phyloP scores from a whole-genome alignment of 1,139 yeast species.

The Blastobotrys petasosporus region DNA sequence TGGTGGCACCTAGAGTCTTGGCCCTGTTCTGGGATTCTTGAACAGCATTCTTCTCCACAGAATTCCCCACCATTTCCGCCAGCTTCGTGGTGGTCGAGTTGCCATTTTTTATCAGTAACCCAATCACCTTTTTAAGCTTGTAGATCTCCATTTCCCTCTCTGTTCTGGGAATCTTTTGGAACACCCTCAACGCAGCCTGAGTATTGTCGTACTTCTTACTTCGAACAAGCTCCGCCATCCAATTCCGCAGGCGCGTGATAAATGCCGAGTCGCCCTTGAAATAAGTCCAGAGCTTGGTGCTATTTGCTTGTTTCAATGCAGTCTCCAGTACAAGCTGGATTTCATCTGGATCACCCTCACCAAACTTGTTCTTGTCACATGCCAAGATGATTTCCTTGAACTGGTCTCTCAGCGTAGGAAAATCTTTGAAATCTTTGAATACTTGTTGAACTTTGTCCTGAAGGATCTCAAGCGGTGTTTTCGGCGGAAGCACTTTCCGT shows the following conservation, averaged over 20 bases:
- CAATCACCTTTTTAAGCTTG: slow-evolving; percentile 23
- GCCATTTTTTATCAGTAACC: slow-evolving; percentile 20
- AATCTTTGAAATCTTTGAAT: slow-evolving; percentile 45
- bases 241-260: slow-evolving; percentile 29
- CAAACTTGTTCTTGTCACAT: slow-evolving; percentile 19
- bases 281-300: slow-evolving; percentile 23
- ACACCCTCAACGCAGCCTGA: slow-evolving; percentile 18
- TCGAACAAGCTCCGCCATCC: slow-evolving; percentile 23
- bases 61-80: not conserved
- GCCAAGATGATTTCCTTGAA: slow-evolving; percentile 14
- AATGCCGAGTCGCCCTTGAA: slow-evolving; percentile 17
- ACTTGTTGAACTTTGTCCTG: slow-evolving; percentile 57
- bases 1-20: not conserved
- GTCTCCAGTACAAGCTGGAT: slow-evolving; percentile 22
- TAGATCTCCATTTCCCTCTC: slow-evolving; percentile 21
- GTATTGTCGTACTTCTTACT: slow-evolving; percentile 18
- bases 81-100: not conserved
- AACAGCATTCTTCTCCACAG: not conserved
- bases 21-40: not conserved
- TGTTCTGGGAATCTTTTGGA: slow-evolving; percentile 22
- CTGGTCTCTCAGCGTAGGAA: slow-evolving; percentile 1
- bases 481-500: not conserved
- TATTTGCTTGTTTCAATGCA: slow-evolving; percentile 19
- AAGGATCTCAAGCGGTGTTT: slow-evolving; percentile 35
- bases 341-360: slow-evolving; percentile 22